These are phyloP conservation scores for Ophiostoma populinum DNA, from an alignment of 2,329 filamentous ascomycete genomes.

Conservation along the genomic window DNA sequence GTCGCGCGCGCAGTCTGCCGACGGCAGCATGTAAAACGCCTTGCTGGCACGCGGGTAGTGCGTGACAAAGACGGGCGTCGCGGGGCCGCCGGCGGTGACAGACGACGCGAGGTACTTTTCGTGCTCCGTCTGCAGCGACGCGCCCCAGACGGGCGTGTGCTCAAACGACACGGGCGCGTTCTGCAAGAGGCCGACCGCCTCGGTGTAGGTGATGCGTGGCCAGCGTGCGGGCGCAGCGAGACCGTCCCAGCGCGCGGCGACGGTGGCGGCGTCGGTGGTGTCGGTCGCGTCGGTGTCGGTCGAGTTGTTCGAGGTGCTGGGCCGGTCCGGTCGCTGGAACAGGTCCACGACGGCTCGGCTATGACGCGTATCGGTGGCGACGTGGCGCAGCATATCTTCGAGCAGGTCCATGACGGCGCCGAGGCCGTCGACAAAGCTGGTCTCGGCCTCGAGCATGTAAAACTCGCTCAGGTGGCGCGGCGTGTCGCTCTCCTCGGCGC, in stretches of 20 bases:
- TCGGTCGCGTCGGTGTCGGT: not conserved
- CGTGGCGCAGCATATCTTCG: constrained; percentile 54
- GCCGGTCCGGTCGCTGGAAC: constrained; percentile 18
- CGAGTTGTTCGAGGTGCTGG: constrained; percentile 19
- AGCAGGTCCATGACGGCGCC: constrained; percentile 59
- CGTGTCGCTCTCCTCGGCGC: constrained; percentile 86
- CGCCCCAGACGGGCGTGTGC: constrained; percentile 49
- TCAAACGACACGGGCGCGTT: constrained; percentile 43
- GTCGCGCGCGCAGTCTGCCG: not conserved
- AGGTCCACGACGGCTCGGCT: constrained; percentile 30
- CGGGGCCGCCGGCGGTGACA: constrained; percentile 23
- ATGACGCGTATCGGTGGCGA: constrained; percentile 23
- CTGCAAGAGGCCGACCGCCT: constrained; percentile 55
- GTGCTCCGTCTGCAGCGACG: constrained; percentile 75
- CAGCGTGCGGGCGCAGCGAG: constrained; percentile 40
- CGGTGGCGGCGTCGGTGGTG: constrained; percentile 8
- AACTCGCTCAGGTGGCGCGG: constrained; percentile 91
- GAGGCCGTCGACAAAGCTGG: constrained; percentile 59
- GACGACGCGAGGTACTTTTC: constrained; percentile 66
- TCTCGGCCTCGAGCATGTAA: constrained; percentile 93
- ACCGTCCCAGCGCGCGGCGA: constrained; percentile 57
- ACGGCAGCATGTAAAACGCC: constrained; percentile 56
- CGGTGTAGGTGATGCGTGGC: constrained; percentile 68
- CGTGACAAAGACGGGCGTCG: constrained; percentile 70
- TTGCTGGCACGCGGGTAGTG: constrained; percentile 82